These are phyloP conservation scores for Cyclotella distinguenda DNA, from an alignment of 108 stramenopile genomes.

Conservation along the genomic window DNA sequence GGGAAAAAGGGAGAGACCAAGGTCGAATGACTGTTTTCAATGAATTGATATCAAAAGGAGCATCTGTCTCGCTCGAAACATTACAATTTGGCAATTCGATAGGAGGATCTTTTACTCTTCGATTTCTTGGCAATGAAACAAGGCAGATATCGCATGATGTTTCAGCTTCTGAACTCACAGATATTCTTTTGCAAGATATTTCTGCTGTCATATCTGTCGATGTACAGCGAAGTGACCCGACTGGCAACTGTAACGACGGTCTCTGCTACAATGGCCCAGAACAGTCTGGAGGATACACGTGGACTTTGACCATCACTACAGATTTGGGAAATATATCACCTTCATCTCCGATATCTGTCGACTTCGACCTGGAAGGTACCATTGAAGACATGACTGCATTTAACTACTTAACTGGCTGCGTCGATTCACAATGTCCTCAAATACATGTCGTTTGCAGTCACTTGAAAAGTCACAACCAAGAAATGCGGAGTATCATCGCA, in stretches of 20 bases:
- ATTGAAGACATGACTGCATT: constrained; percentile 28
- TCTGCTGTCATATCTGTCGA: constrained; percentile 18
- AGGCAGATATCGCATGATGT: constrained; percentile 40
- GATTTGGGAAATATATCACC: constrained; percentile 56
- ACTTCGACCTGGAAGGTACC: constrained; percentile 38
- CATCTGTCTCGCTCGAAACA: constrained; percentile 46
- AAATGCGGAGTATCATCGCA: constrained; percentile 29
- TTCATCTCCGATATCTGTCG: constrained; percentile 45
- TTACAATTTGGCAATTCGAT: constrained; percentile 58
- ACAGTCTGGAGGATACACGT: constrained; percentile 50
- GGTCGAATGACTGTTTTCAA: constrained; percentile 32
- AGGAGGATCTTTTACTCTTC: constrained; percentile 65
- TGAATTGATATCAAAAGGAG: constrained; percentile 55
- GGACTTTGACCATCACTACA: constrained; percentile 56
- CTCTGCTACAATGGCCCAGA: constrained; percentile 52
- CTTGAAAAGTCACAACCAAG: constrained; percentile 31
- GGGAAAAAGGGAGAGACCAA: constrained; percentile 32
- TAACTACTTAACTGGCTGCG: constrained; percentile 50
- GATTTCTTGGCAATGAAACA: constrained; percentile 53
- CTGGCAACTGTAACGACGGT: constrained; percentile 54
- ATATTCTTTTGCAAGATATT: constrained; percentile 30
- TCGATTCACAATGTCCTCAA: constrained; percentile 41
- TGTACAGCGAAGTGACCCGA: constrained; percentile 37
- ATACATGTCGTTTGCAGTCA: constrained; percentile 31
- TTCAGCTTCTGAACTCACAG: constrained; percentile 32